Conservation (phyloP, 2,329 filamentous ascomycete species). For the Pseudogymnoascus sp. region DNA sequence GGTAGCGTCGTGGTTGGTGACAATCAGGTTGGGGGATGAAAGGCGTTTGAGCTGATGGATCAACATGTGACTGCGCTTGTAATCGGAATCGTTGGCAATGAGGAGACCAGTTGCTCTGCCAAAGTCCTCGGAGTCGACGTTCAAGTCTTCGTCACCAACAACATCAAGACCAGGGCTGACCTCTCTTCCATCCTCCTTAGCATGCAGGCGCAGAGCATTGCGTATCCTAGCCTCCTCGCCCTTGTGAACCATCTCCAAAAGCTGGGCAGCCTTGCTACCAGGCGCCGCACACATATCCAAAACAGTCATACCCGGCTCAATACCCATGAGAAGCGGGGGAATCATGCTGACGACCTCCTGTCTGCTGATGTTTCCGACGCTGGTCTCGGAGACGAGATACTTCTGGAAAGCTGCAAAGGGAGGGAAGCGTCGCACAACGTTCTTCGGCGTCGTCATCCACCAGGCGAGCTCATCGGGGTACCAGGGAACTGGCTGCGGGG, state of each 20-base stretch:
- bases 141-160: conserved; percentile 39
- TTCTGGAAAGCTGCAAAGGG: conserved; percentile 96
- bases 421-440: conserved; percentile 84
- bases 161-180: conserved; percentile 41
- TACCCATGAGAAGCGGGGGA: conserved; percentile 84
- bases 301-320: conserved; percentile 84
- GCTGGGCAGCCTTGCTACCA: conserved; percentile 91
- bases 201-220: conserved; percentile 58
- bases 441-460: conserved; percentile 97
- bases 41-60: conserved; percentile 96
- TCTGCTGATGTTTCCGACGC: conserved; percentile 92
- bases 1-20: conserved; percentile 96
- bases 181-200: conserved; percentile 51
- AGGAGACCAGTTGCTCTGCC: conserved; percentile 85
- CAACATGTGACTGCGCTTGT: conserved; percentile 93
- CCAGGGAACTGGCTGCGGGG: conserved; percentile 77
- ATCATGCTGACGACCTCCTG: conserved; percentile 99
- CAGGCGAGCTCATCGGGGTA: conserved; percentile 93
- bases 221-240: conserved; percentile 83
- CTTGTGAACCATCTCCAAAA: conserved; percentile 87
- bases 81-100: conserved; percentile 93
- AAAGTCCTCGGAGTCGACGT: conserved; percentile 58
- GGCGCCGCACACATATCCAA: conserved; percentile 95
- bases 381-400: conserved; percentile 94
- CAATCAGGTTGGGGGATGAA: conserved; percentile 90